Conservation (phyloP, 2,329 filamentous ascomycete genomes). For the Penicillium brevicompactum region DNA sequence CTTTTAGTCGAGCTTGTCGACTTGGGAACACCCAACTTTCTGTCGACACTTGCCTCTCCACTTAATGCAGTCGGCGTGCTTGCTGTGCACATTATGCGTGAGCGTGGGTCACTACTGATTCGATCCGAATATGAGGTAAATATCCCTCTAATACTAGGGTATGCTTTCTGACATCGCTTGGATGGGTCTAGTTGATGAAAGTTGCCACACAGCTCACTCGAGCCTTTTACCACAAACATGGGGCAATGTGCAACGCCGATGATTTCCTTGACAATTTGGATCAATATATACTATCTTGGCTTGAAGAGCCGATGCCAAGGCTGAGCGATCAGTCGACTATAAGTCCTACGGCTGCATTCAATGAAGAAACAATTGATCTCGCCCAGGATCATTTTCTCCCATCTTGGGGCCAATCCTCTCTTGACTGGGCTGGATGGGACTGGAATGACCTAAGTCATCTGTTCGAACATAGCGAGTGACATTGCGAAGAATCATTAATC, state of each 20-base stretch:
- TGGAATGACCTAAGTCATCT: constrained; percentile 17
- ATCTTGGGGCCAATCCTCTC: constrained; percentile 6
- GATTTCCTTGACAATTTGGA: constrained; percentile 1
- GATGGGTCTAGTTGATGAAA: constrained; percentile 9
- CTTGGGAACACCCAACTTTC: constrained; percentile 1
- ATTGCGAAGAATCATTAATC: not conserved
- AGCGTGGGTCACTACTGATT: constrained; percentile 9
- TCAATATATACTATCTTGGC: not conserved
- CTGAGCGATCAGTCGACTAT: not conserved
- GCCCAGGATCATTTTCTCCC: not conserved
- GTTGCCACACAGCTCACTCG: constrained; percentile 8
- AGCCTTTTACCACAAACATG: constrained; percentile 5
- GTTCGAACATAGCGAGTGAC: constrained; percentile 12
- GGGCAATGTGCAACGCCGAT: constrained; percentile 6
- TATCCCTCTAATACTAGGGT: too few species aligned
- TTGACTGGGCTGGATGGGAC: constrained; percentile 16
- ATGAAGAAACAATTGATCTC: not conserved
- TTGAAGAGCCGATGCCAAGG: not conserved
- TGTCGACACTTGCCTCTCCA: constrained; percentile 8
- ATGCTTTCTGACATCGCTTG: not conserved
- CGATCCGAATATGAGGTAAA: constrained; percentile 14
- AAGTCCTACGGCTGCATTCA: not conserved
- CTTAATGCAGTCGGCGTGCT: constrained; percentile 11
- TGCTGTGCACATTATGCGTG: constrained; percentile 8
- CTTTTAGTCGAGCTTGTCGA: constrained; percentile 11